Evolutionary conservation across 306 rosid genomes (phyloP).

Genomic region (Gastrolobium villosum): DNA sequence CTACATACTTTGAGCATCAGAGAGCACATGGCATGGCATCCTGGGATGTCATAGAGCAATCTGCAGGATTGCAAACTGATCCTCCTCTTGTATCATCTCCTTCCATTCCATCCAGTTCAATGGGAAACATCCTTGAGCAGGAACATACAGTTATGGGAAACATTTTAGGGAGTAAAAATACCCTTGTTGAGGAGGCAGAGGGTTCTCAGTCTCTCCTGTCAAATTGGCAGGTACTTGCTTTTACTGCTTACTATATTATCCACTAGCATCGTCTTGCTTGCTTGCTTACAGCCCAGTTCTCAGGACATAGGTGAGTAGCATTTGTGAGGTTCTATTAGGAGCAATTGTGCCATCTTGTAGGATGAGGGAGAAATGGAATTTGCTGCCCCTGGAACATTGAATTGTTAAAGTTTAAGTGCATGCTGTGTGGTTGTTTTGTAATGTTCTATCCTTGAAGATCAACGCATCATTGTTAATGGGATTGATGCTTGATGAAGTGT

Average conservation of each 20-base stretch:
- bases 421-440: slow-evolving; percentile 10
- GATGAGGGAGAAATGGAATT: not conserved
- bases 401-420: not conserved
- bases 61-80: slow-evolving; percentile 53
- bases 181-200: slow-evolving; percentile 50
- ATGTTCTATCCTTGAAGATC: slow-evolving; percentile 32
- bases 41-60: slow-evolving; percentile 69
- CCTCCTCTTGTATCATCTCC: slow-evolving; percentile 57
- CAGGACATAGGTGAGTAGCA: not conserved
- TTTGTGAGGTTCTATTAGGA: slow-evolving; percentile 18
- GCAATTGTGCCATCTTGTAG: slow-evolving; percentile 5
- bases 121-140: slow-evolving; percentile 56
- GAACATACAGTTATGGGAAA: slow-evolving; percentile 44
- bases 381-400: not conserved
- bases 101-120: slow-evolving; percentile 52
- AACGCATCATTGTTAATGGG: slow-evolving; percentile 3
- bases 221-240: slow-evolving; percentile 75
- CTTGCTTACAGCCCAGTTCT: slow-evolving; percentile 7
- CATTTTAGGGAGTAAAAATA: slow-evolving; percentile 41
- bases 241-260: slow-evolving; percentile 36
- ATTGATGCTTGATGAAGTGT: slow-evolving; percentile 6
- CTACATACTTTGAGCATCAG: slow-evolving; percentile 51
- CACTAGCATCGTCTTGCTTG: not conserved
- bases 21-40: slow-evolving; percentile 59
- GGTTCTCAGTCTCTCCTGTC: slow-evolving; percentile 57